A percentile compares a stretch with the other conserved stretches of the same genome.
Conservation (phyloP, 2,329 filamentous ascomycete species). For the Penicillium hordei region DNA sequence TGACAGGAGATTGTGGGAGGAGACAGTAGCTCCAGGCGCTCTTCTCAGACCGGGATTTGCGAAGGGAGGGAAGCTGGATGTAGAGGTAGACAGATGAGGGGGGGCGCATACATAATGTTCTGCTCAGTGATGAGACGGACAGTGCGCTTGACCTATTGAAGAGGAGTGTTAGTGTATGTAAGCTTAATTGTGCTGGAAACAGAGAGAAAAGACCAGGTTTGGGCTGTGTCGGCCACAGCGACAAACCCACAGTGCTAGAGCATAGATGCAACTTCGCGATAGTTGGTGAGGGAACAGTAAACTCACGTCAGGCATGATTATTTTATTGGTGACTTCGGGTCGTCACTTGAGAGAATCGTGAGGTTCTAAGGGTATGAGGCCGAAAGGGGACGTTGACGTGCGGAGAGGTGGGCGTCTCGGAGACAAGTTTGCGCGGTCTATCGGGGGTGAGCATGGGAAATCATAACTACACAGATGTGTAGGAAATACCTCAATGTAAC, state of each 20-base stretch:
- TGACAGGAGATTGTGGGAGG: background rate
- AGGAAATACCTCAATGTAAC: background rate
- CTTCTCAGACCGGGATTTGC: background rate
- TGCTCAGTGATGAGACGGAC: constrained; percentile 94
- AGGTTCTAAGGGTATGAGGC: background rate
- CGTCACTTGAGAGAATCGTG: constrained; percentile 1
- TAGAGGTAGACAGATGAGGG: constrained; percentile 3
- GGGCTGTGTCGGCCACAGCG: background rate
- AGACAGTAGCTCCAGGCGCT: background rate
- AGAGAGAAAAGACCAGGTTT: background rate
- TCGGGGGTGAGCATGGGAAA: background rate
- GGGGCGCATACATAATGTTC: constrained; percentile 70
- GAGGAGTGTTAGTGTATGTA: constrained; percentile 19
- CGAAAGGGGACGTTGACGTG: constrained; percentile 5
- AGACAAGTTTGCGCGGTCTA: constrained; percentile 10
- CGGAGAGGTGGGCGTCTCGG: constrained; percentile 5
- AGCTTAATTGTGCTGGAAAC: background rate
- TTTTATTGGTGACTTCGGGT: background rate
- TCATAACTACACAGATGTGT: background rate
- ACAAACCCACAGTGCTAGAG: background rate
- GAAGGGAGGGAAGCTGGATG: background rate
- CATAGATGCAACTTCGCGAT: background rate
- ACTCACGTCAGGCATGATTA: constrained; percentile 40
- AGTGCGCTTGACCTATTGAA: constrained; percentile 69
- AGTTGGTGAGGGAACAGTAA: background rate